Base-by-base conservation (phyloP, 257 asterid species). In the Thymus mandschuricus region DNA sequence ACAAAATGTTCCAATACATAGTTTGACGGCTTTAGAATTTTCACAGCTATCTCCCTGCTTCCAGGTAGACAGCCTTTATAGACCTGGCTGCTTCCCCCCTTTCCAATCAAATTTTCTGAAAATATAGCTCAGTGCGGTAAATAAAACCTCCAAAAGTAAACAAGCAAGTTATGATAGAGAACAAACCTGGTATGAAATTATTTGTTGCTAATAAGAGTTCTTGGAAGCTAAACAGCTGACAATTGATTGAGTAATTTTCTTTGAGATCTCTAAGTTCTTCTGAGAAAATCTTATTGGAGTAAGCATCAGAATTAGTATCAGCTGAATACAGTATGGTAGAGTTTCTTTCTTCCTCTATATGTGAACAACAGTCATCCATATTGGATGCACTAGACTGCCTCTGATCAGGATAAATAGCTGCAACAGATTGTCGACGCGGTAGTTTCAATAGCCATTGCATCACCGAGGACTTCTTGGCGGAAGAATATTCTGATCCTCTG, bases 11-110 rank as follows among this genome's bases (percentile, higher is more conserved):
- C 73, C 46, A 83, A 64, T 10, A 77, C 84, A 80, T 85, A 90
- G 48, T 79, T 75, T 29, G 96, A 84, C 64, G 95, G 89, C 78
- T 91, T 89, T 69, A 91, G 66, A 63, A 81, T 61, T 79, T 91
- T 89, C 74, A 89, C 95, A 6, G 97, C 97, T 71, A 91, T 81
- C 76, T 84, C 83, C 75, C 56, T 77, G 78, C 89, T 87, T 64
- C 82, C 92, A 8, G 86, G 89, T 66, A 87, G 85, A 74, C 71
- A 69, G 73, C 95, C 97, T 81, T 79, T 82, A 73, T 84, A 91
- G 50, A 91, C 97, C 68, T 58, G 68, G 72, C 96, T 91, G 84
- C 90, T 87, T 61, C 97, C 97, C 31, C 96, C 97, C 74, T 79
- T 91, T 33, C 97, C 97, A 62, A 89, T 89, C 83, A 89, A 74